A percentile compares a stretch with the other conserved stretches of the same genome.
Conservation (phyloP, 75 land plant genomes). For the Pinus tabuliformis region DNA sequence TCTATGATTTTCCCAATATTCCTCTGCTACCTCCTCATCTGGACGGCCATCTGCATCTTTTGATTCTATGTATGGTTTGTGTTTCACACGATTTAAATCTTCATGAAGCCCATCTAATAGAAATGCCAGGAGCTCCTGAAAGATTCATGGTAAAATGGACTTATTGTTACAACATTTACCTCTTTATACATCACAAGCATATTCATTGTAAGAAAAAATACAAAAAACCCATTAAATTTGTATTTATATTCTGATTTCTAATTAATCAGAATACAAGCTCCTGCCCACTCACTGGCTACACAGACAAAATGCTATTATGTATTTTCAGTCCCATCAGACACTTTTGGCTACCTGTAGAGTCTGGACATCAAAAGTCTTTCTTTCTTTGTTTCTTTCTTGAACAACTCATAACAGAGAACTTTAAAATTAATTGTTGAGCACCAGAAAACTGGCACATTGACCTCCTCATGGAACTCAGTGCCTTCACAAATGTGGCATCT, state of each 20-base stretch:
- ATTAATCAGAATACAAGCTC: conserved; percentile 30
- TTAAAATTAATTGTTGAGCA: too few relatives aligned
- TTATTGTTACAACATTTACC: neutral
- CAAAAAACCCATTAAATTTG: too few relatives aligned
- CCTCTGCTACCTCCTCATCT: conserved; percentile 82
- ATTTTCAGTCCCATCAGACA: too few relatives aligned
- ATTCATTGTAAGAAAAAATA: neutral
- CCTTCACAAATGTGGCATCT: neutral
- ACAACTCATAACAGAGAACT: too few relatives aligned
- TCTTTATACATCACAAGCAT: neutral
- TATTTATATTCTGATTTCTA: too few relatives aligned
- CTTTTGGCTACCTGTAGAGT: too few relatives aligned
- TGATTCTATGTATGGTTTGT: conserved; percentile 78
- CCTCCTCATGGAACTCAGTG: neutral
- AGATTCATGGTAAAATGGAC: neutral
- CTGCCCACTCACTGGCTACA: conserved; percentile 54
- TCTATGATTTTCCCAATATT: conserved; percentile 82
- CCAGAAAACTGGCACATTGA: neutral
- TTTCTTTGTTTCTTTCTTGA: too few relatives aligned
- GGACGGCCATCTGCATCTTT: conserved; percentile 73
- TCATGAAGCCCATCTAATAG: conserved; percentile 93
- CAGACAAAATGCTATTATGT: neutral
- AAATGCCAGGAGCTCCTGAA: conserved; percentile 86
- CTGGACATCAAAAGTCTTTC: too few relatives aligned
- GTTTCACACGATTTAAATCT: conserved; percentile 82